Conservation (phyloP, 495 filamentous ascomycete species). For the Rhizodiscina lignyota region DNA sequence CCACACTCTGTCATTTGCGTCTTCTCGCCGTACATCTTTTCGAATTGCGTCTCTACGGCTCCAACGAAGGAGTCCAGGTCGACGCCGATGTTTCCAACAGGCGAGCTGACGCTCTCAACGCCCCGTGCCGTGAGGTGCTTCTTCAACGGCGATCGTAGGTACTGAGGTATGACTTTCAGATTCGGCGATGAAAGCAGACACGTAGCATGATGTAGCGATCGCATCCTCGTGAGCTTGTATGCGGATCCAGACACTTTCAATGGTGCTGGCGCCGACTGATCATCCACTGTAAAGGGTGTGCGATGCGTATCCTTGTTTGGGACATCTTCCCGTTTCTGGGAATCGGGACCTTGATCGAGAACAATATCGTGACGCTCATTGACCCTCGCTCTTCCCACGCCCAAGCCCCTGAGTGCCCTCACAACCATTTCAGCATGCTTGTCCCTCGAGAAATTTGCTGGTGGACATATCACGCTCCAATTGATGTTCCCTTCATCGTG, state of each 20-base stretch:
- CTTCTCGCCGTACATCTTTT: slow-evolving; percentile 30
- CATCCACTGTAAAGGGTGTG: slow-evolving; percentile 19
- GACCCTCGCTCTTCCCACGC: slow-evolving; percentile 37
- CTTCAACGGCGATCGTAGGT: slow-evolving; percentile 57
- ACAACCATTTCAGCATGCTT: slow-evolving; percentile 85
- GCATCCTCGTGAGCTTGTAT: slow-evolving; percentile 67
- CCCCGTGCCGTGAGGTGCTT: slow-evolving; percentile 64
- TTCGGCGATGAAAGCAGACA: slow-evolving; percentile 60
- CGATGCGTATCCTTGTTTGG: slow-evolving; percentile 14
- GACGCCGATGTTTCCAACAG: slow-evolving; percentile 57
- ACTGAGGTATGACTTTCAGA: slow-evolving; percentile 42
- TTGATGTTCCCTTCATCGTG: slow-evolving; percentile 89
- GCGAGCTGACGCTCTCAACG: slow-evolving; percentile 83
- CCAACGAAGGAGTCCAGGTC: slow-evolving; percentile 15
- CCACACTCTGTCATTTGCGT: slow-evolving; percentile 30
- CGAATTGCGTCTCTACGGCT: slow-evolving; percentile 27
- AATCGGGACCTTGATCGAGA: slow-evolving; percentile 36
- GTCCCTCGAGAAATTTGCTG: slow-evolving; percentile 57
- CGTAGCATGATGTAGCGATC: slow-evolving; percentile 83
- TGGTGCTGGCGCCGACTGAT: slow-evolving; percentile 21
- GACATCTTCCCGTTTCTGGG: slow-evolving; percentile 6
- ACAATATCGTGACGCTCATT: slow-evolving; percentile 93
- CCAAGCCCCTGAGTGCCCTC: slow-evolving; percentile 48
- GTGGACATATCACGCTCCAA: slow-evolving; percentile 76
- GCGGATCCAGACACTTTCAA: slow-evolving; percentile 85